Evolutionary conservation across 1,139 yeast genomes (phyloP), one percentile per base, ranked within the genome.

Genomic region (Debaryomycetaceae sp.): DNA sequence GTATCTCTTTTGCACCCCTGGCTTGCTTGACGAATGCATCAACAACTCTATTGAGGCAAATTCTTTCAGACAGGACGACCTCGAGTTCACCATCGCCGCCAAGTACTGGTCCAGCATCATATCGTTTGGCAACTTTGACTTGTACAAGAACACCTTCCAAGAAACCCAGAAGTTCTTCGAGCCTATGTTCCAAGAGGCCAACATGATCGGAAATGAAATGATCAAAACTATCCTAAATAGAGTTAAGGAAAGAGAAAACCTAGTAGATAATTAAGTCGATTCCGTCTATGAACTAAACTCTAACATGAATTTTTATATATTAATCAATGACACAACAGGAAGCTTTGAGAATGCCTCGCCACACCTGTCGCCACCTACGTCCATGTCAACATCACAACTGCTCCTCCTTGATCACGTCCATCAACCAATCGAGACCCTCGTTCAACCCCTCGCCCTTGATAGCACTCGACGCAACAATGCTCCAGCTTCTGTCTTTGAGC

Each of bases 361-460:
- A 20, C 14, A 14, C 11, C 27, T 22, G 24, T 23, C 20, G 20
- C 13, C 11, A 37, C 24, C 13, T 22, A 2, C 5, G 27, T 6
- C 11, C 14, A 35, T 40, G 36, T 40, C 35, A 24, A 34, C 17
- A 35, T 54, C 66, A 83, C 66, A 85, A 72, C 59, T 86, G 95
- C 63, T 87, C 97, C 58, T 93, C 99, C 64, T 88, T 87, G 53
- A 93, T 90, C 39, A 90, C 97, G 60, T 93, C 97, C 67, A 90
- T 95, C 58, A 93, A 63, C 99, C 99, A 93, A 65, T 93, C 98
- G 59, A 93, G 77, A 42, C 99, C 99, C 65, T 93, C 98, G 17
- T 89, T 85, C 58, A 93, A 78, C 36, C 98, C 99, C 62, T 93
- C 97, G 40, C 99, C 99, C 53, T 89, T 86, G 49, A 91, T 81